Conservation (phyloP, 495 filamentous ascomycete genomes). For the Penicillium nucicola region DNA sequence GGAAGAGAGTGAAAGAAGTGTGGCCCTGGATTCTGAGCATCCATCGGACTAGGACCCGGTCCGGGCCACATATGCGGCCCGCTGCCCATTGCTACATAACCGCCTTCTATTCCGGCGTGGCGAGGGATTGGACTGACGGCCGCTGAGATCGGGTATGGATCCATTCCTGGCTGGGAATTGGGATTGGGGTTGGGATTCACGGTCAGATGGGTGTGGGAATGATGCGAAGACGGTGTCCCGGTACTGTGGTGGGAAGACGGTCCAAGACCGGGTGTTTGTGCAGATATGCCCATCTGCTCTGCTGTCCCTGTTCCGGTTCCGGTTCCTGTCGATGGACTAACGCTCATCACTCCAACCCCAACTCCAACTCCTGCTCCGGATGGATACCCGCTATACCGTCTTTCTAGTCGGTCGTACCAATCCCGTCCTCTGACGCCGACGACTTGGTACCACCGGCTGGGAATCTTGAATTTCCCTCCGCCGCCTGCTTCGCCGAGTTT, state of each 20-base stretch:
- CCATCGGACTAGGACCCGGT: slow-evolving; percentile 2
- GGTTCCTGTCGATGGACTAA: slow-evolving; percentile 3
- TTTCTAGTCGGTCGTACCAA: slow-evolving; percentile 37
- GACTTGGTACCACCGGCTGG: slow-evolving; percentile 36
- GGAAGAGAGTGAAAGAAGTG: slow-evolving; percentile 15
- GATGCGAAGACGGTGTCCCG: too few relatives aligned
- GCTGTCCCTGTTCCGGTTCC: background rate
- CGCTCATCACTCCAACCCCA: slow-evolving; percentile 4
- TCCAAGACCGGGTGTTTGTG: slow-evolving; percentile 5
- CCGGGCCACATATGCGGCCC: slow-evolving; percentile 19
- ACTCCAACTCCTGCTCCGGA: background rate
- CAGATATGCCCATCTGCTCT: slow-evolving; percentile 1
- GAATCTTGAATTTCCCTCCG: slow-evolving; percentile 35
- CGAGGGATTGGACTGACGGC: slow-evolving; percentile 14
- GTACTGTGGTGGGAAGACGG: background rate
- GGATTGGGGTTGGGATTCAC: too few relatives aligned
- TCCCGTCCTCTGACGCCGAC: slow-evolving; percentile 34
- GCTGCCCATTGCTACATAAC: slow-evolving; percentile 20
- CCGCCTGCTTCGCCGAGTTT: slow-evolving; percentile 39
- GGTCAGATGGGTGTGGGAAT: too few relatives aligned
- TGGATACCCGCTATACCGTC: slow-evolving; percentile 12
- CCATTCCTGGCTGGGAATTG: slow-evolving; percentile 4
- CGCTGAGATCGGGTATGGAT: slow-evolving; percentile 12
- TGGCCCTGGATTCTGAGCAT: background rate
- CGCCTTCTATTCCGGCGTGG: slow-evolving; percentile 10